Percentiles rank a stretch among this genome's conserved stretches.
These are phyloP conservation scores for Yamadazyma diddensiae DNA, from an alignment of 1,139 yeast genomes.

Conservation along the genomic window DNA sequence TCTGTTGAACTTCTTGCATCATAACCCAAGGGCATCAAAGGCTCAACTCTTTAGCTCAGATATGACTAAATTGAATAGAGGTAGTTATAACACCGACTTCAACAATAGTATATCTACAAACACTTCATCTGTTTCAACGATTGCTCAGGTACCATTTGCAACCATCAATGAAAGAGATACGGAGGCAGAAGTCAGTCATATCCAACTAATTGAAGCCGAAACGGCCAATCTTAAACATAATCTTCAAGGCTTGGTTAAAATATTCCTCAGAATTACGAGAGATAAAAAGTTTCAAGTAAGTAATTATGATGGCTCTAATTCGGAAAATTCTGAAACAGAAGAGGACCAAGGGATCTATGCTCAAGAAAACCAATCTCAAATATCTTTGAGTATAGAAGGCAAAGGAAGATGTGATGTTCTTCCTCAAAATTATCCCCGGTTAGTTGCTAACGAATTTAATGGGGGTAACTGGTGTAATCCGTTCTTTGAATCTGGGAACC, in stretches of 20 bases:
- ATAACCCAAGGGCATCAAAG: slow-evolving; percentile 21
- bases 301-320: slow-evolving; percentile 35
- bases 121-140: slow-evolving; percentile 25
- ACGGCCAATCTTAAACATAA: slow-evolving; percentile 31
- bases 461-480: slow-evolving; percentile 79
- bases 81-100: slow-evolving; percentile 21
- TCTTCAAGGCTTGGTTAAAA: slow-evolving; percentile 25
- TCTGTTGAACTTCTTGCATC: slow-evolving; percentile 44
- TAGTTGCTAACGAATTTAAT: slow-evolving; percentile 58
- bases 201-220: slow-evolving; percentile 38
- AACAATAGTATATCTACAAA: slow-evolving; percentile 17
- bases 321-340: slow-evolving; percentile 34
- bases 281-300: slow-evolving; percentile 30
- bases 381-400: slow-evolving; percentile 15
- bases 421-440: slow-evolving; percentile 70
- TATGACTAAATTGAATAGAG: slow-evolving; percentile 29
- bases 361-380: slow-evolving; percentile 22
- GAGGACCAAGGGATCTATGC: slow-evolving; percentile 1
- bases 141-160: slow-evolving; percentile 19
- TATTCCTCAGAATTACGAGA: slow-evolving; percentile 29
- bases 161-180: slow-evolving; percentile 5
- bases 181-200: slow-evolving; percentile 20
- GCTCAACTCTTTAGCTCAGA: slow-evolving; percentile 34
- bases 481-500: slow-evolving; percentile 45
- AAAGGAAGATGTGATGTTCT: slow-evolving; percentile 38